Conservation (phyloP, 2,329 filamentous ascomycete species). For the Tolypocladium sp. region DNA sequence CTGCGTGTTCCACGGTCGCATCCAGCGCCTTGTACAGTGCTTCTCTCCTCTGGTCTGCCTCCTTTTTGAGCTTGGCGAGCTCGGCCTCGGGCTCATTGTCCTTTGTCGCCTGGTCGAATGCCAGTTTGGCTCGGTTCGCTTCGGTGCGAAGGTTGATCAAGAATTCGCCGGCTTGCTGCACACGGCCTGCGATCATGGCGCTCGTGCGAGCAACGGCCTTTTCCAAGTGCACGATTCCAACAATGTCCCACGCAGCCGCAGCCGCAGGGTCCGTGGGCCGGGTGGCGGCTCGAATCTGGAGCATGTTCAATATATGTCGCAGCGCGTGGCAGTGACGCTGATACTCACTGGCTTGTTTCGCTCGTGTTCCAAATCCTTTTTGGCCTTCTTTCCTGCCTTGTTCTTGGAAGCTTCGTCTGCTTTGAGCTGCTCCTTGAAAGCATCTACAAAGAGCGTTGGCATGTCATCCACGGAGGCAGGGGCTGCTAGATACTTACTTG, state of each 20-base stretch:
- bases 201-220: slow-evolving; percentile 25
- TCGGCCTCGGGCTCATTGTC: slow-evolving; percentile 28
- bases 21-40: slow-evolving; percentile 42
- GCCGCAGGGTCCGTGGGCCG: slow-evolving; percentile 36
- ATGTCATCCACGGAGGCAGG: not conserved
- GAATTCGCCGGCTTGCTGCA: slow-evolving; percentile 41
- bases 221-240: slow-evolving; percentile 41
- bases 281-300: slow-evolving; percentile 27
- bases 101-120: slow-evolving; percentile 32
- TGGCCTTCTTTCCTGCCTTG: slow-evolving; percentile 36
- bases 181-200: slow-evolving; percentile 32
- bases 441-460: slow-evolving; percentile 14
- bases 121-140: slow-evolving; percentile 37
- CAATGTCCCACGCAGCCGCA: slow-evolving; percentile 43
- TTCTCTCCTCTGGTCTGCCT: slow-evolving; percentile 35
- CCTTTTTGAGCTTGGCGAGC: slow-evolving; percentile 27
- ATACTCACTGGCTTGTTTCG: slow-evolving; percentile 27
- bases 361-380: slow-evolving; percentile 30
- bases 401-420: slow-evolving; percentile 35
- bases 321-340: not conserved
- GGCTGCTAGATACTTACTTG: slow-evolving; percentile 19
- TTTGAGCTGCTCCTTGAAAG: slow-evolving; percentile 37
- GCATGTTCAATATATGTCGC: slow-evolving; percentile 4
- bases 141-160: slow-evolving; percentile 38
- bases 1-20: slow-evolving; percentile 43